Conservation (phyloP, 495 filamentous ascomycete genomes). For the Daldinia decipiens region DNA sequence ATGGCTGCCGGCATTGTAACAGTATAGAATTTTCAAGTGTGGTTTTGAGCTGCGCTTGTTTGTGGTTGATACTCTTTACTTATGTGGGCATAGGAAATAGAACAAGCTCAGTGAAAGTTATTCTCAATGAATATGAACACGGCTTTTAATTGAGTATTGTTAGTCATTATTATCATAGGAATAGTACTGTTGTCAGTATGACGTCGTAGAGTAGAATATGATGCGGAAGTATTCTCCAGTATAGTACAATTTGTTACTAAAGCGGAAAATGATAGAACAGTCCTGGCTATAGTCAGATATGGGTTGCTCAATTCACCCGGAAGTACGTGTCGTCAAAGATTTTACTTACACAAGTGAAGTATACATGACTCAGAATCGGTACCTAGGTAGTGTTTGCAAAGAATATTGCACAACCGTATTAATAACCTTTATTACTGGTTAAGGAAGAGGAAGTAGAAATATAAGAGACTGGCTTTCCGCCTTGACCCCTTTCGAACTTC, state of each 20-base stretch:
- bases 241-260: not conserved
- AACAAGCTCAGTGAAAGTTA: not conserved
- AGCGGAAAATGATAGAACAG: not conserved
- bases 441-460: too few relatives aligned
- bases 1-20: too few relatives aligned
- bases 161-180: not conserved
- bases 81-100: not conserved
- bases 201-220: slow-evolving; percentile 11
- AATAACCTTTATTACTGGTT: too few relatives aligned
- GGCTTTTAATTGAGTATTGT: too few relatives aligned
- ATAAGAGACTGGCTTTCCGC: too few relatives aligned
- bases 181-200: slow-evolving; percentile 3
- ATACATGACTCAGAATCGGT: too few relatives aligned
- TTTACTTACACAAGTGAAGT: too few relatives aligned
- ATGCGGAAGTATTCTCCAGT: not conserved
- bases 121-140: too few relatives aligned
- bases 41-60: not conserved
- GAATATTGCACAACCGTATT: too few relatives aligned
- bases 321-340: too few relatives aligned
- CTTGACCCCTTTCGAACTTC: too few relatives aligned
- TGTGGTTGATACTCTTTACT: not conserved
- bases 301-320: not conserved
- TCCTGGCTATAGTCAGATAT: not conserved
- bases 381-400: too few relatives aligned
- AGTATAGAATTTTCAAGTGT: not conserved